These are phyloP conservation scores for Termitomyces sp. DNA, from an alignment of 768 basidiomycete genomes.

Conservation along the genomic window DNA sequence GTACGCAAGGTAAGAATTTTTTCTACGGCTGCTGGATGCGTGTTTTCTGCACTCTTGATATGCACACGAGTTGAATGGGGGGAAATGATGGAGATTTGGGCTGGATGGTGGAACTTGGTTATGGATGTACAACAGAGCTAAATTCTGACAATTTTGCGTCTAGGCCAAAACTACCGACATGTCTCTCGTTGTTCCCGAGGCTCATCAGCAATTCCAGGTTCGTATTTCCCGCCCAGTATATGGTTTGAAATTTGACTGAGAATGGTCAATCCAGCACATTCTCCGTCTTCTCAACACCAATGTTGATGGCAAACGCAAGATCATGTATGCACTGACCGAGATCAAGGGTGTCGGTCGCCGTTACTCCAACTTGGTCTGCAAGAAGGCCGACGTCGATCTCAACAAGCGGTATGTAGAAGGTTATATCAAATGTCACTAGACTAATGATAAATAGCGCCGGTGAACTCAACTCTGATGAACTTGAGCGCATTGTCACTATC, in stretches of 20 bases:
- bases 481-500: slow-evolving; percentile 98
- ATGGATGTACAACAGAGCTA: slow-evolving; percentile 12
- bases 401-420: slow-evolving; percentile 82
- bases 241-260: neutral
- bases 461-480: slow-evolving; percentile 98
- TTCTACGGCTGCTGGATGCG: neutral
- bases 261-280: slow-evolving; percentile 68
- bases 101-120: slow-evolving; percentile 13
- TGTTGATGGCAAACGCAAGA: slow-evolving; percentile 98
- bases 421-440: neutral
- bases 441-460: slow-evolving; percentile 62
- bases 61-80: neutral
- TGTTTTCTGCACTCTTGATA: neutral
- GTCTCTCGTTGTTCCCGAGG: slow-evolving; percentile 96
- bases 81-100: slow-evolving; percentile 11
- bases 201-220: slow-evolving; percentile 94
- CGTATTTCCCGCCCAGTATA: slow-evolving; percentile 10
- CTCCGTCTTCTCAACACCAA: slow-evolving; percentile 99
- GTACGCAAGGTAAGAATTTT: slow-evolving; percentile 14
- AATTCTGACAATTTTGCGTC: slow-evolving; percentile 16
- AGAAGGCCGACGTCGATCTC: slow-evolving; percentile 99
- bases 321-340: slow-evolving; percentile 99
- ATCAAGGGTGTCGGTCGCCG: slow-evolving; percentile 99
- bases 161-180: slow-evolving; percentile 37
- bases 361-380: slow-evolving; percentile 98